Evolutionary conservation across 176 grass and related monocot genomes (phyloP), one percentile per base, ranked within the genome.

Genomic region (Juncus inflexus): DNA sequence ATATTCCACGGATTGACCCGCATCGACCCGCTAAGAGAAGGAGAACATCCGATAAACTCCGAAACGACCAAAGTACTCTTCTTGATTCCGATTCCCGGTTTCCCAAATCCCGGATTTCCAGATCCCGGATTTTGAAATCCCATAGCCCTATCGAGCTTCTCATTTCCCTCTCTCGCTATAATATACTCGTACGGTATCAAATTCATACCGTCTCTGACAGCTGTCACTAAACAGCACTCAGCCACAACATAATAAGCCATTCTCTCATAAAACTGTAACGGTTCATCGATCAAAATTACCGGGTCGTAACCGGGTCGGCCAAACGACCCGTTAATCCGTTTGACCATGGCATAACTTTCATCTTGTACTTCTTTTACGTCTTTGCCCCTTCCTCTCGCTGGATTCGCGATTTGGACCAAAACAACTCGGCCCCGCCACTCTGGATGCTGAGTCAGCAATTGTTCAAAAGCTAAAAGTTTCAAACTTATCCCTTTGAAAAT

Each of bases 171-270:
- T 14, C 91, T 77, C 12, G 91, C 87, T 57, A 96, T 90, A 14
- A 96, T 60, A 7, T 96, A 96, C 78, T 96, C 91, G 1, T 96
- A 96, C 0, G 91, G 91, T 49, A 96, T 90, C 40, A 96, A 87
- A 62, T 96, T 96, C 91, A 96, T 96, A 19, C 91, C 91, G 76
- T 96, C 91, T 28, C 91, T 81, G 65, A 96, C 91, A 4, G 91
- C 91, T 2, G 91, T 96, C 43, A 96, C 87, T 73, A 96, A 66
- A n/a, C 91, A 96, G 62, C 87, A 96, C 45, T 90, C 91, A 0
- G 91, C 87, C 1, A 87, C 81, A 3, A 88, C 84, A 70, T 96
- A 96, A 35, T 96, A 90, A 8, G 91, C 91, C 91, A 96, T 96
- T 59, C 87, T 86, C 66, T 96, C 91, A 13, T 87, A 90, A 65